These are phyloP conservation scores for Cutaneotrichosporon cavernicola DNA, from an alignment of 1,284 basidiomycete genomes.

Conservation along the genomic window DNA sequence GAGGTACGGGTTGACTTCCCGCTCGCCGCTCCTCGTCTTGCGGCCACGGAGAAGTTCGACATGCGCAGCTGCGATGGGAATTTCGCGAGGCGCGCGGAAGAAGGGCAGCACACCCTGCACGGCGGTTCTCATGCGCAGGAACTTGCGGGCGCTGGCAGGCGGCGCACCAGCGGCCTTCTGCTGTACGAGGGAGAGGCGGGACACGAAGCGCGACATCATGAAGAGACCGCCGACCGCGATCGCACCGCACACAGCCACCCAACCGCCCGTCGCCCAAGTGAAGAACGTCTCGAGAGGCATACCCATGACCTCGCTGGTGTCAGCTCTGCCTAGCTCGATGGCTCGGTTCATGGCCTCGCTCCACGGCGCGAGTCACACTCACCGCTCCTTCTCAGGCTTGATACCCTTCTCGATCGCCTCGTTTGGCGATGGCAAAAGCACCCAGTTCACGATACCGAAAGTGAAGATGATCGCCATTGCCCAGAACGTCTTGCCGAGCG, in stretches of 20 bases:
- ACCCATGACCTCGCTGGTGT: conserved; percentile 16
- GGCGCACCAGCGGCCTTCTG: conserved; percentile 5
- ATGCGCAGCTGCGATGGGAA: conserved; percentile 14
- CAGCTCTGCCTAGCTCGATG: background rate
- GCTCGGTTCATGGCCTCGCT: background rate
- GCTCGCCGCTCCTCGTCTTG: background rate
- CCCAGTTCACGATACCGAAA: conserved; percentile 8
- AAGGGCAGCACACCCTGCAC: conserved; percentile 15
- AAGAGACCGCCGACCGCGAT: conserved; percentile 11
- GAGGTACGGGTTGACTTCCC: conserved; percentile 7
- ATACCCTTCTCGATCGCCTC: conserved; percentile 10
- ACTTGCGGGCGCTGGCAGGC: background rate
- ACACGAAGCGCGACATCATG: conserved; percentile 17
- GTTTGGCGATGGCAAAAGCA: conserved; percentile 14
- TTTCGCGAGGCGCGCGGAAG: conserved; percentile 12
- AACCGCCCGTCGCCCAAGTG: conserved; percentile 12
- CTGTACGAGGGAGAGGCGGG: conserved; percentile 23
- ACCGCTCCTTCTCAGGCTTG: conserved; percentile 11
- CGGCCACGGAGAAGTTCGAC: conserved; percentile 15
- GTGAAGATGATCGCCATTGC: conserved; percentile 14
- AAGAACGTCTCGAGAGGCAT: conserved; percentile 16
- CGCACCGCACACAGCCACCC: conserved; percentile 4
- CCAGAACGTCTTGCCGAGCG: conserved; percentile 15
- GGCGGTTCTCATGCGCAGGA: conserved; percentile 18
- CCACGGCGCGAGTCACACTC: conserved; percentile 1